phyloP scores from a whole-genome alignment of 2,329 filamentous ascomycete genomes.

The Aspergillus sclerotialis region DNA sequence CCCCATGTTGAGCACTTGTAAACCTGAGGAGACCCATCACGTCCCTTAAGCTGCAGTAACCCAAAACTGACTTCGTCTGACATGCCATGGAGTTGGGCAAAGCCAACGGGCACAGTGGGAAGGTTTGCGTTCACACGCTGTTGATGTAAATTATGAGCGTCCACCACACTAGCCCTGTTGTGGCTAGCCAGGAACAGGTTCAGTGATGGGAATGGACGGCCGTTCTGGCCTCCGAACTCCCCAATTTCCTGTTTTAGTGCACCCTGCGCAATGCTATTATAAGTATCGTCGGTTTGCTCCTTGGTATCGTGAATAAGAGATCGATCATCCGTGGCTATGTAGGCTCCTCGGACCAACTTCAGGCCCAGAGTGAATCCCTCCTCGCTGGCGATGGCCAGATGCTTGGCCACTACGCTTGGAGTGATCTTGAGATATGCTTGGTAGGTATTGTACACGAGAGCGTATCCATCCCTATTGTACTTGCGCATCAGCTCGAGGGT shows the following conservation, averaged over 20 bases:
- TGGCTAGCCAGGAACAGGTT: conserved; percentile 73
- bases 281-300: conserved; percentile 62
- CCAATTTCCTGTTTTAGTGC: conserved; percentile 50
- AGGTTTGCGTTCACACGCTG: conserved; percentile 35
- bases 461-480: conserved; percentile 61
- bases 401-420: conserved; percentile 49
- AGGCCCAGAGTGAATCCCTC: conserved; percentile 63
- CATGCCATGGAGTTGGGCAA: conserved; percentile 55
- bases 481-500: conserved; percentile 67
- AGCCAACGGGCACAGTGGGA: conserved; percentile 43
- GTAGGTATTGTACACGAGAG: conserved; percentile 73
- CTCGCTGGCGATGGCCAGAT: conserved; percentile 53
- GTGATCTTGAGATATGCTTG: conserved; percentile 67
- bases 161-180: conserved; percentile 64
- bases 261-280: conserved; percentile 63
- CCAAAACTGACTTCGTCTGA: conserved; percentile 54
- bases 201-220: conserved; percentile 47
- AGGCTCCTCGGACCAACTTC: conserved; percentile 70
- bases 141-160: conserved; percentile 44
- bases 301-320: conserved; percentile 67
- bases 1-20: conserved; percentile 55
- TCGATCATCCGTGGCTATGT: conserved; percentile 63
- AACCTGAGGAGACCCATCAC: conserved; percentile 30
- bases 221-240: conserved; percentile 12
- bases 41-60: conserved; percentile 39